Evolutionary conservation across 1,284 basidiomycete genomes (phyloP), one percentile per base, ranked within the genome.

Genomic region (Cryptococcus neoformans): DNA sequence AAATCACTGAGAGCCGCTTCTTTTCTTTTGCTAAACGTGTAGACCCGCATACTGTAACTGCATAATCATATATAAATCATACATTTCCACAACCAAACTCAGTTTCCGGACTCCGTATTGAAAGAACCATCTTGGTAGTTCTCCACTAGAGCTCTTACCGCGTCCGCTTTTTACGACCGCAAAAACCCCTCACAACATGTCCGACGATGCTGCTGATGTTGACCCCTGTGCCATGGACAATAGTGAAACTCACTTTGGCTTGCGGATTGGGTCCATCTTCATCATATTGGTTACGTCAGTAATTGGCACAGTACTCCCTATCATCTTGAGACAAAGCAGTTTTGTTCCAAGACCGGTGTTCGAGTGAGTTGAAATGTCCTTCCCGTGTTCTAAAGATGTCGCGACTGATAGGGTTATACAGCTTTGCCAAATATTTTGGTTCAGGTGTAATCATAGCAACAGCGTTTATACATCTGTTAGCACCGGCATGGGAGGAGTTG

Each of bases 391-490:
- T 14, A 21, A 34, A 16, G 17, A 21, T 9, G 34, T 47, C 17
- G 45, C 6, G 17, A 12, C 40, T 44, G 5, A 37, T 42, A 36
- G 17, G 38, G 12, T 16, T 1, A 35, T 4, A 6, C 8, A 56
- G 60, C 12, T 55, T 95, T 71, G 88, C 89, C 36, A 96, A 95
- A 77, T 98, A 89, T 79, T 97, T 97, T 78, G 95, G 95, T 49
- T 92, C 90, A 7, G 92, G 91, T 36, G 89, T 95, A 59, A 93
- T 94, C 71, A 90, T 98, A 62, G 92, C 92, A 0, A 98, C 95
- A 1, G 87, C 88, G 0, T 92, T 93, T 72, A 92, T 93, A 58
- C 91, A 93, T 74, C 82, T 96, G 0, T 80, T 96, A 7, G 79
- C 83, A 4, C 88, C 92, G 0, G 92, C 85, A 0, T 78, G 89